phyloP scores from a whole-genome alignment of 1,284 basidiomycete species.

The Paramarasmius palmivorus region DNA sequence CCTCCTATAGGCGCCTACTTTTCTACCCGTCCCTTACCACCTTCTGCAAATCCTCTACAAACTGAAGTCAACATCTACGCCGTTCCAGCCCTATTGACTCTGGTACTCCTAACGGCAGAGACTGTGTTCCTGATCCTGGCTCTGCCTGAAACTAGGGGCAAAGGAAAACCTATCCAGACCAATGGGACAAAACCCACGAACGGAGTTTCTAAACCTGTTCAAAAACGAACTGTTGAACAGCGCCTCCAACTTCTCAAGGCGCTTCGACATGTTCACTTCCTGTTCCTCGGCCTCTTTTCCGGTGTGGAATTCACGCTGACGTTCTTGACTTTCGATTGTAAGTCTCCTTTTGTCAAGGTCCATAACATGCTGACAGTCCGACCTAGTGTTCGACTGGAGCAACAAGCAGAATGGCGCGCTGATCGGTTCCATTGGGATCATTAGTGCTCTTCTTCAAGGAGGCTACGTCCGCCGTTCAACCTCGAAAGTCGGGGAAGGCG shows the following conservation, averaged over 20 bases:
- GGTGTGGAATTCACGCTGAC: constrained; percentile 92
- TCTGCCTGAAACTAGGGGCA: constrained; percentile 77
- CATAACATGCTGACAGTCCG: background rate
- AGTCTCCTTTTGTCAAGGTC: constrained; percentile 26
- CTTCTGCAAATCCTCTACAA: constrained; percentile 57
- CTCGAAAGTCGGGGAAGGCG: constrained; percentile 70
- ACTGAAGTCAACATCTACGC: constrained; percentile 83
- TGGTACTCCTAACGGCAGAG: constrained; percentile 69
- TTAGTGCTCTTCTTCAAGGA: constrained; percentile 86
- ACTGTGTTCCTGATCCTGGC: constrained; percentile 73
- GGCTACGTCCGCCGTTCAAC: constrained; percentile 84
- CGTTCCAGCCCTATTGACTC: constrained; percentile 75
- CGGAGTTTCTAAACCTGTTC: constrained; percentile 20
- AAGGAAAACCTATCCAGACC: constrained; percentile 26
- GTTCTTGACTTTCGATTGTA: constrained; percentile 86
- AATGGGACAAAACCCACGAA: constrained; percentile 22
- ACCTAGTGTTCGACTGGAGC: constrained; percentile 83
- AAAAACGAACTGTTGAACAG: constrained; percentile 42
- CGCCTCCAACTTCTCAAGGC: constrained; percentile 52
- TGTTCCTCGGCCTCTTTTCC: constrained; percentile 86
- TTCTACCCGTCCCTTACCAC: constrained; percentile 66
- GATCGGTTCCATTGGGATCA: constrained; percentile 84
- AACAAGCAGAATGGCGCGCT: constrained; percentile 89
- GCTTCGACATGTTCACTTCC: constrained; percentile 72
- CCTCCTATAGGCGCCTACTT: constrained; percentile 85